Percentiles rank a stretch among this genome's conserved stretches.
These are phyloP conservation scores for Taiozyma sp. DNA, from an alignment of 1,139 yeast species.

Conservation along the genomic window DNA sequence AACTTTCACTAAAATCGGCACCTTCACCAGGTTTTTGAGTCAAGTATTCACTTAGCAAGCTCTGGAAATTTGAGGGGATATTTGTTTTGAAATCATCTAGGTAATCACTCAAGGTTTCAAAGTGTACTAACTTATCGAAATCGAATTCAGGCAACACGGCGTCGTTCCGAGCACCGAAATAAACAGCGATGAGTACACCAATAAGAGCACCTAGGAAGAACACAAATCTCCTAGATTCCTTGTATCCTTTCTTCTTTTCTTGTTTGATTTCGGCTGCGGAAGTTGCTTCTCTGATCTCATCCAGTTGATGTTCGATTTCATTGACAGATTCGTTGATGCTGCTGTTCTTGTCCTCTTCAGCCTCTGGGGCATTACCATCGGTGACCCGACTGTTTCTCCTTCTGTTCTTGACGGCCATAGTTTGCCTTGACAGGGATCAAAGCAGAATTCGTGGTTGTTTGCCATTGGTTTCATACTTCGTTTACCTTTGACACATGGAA, in stretches of 20 bases:
- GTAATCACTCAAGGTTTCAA: constrained; percentile 44
- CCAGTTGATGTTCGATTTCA: constrained; percentile 6
- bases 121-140: constrained; percentile 49
- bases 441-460: neutral
- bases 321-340: constrained; percentile 9
- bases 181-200: constrained; percentile 62
- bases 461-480: neutral
- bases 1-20: constrained; percentile 65
- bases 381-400: neutral
- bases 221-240: constrained; percentile 32
- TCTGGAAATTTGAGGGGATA: constrained; percentile 60
- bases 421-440: neutral
- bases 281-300: constrained; percentile 1
- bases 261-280: neutral
- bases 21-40: constrained; percentile 22
- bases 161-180: constrained; percentile 49
- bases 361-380: neutral
- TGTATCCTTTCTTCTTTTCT: constrained; percentile 17
- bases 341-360: neutral
- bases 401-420: neutral
- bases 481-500: neutral
- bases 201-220: constrained; percentile 57
- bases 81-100: constrained; percentile 62
- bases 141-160: constrained; percentile 28
- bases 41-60: constrained; percentile 54